Percentiles rank a stretch among this genome's conserved stretches.
Evolutionary conservation across 257 asterid genomes (phyloP).

Genomic region (Misopates orontium): DNA sequence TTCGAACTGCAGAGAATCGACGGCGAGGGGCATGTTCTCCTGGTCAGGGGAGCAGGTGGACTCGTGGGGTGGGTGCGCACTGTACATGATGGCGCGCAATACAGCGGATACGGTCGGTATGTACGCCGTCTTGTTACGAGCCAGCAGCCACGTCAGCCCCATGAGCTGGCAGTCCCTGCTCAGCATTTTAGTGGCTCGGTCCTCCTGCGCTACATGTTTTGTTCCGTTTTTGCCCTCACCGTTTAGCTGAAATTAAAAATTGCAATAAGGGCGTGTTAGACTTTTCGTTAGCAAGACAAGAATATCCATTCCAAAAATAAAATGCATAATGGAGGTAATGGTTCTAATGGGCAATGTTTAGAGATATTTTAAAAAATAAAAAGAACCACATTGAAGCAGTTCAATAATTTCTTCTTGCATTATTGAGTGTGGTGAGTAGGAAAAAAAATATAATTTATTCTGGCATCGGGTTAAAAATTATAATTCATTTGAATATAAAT

Average conservation of each 20-base stretch:
- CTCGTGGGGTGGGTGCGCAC: constrained; percentile 80
- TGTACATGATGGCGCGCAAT: constrained; percentile 91
- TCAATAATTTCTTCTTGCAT: too few relatives aligned
- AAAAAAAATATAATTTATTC: too few relatives aligned
- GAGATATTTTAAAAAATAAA: too few relatives aligned
- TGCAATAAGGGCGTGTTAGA: constrained; percentile 22
- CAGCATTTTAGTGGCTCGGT: constrained; percentile 72
- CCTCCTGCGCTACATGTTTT: constrained; percentile 28
- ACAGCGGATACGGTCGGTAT: constrained; percentile 99
- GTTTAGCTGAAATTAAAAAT: constrained; percentile 47
- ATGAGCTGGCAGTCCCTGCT: constrained; percentile 84
- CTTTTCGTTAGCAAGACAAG: neutral
- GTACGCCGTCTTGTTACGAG: constrained; percentile 95
- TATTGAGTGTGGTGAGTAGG: too few relatives aligned
- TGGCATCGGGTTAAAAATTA: too few relatives aligned
- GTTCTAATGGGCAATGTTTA: neutral
- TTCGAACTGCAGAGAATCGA: constrained; percentile 81
- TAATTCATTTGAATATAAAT: too few relatives aligned
- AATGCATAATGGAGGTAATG: neutral
- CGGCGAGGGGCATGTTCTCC: constrained; percentile 99
- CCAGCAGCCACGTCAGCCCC: constrained; percentile 99
- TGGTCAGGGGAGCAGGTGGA: constrained; percentile 96
- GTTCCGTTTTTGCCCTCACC: constrained; percentile 73
- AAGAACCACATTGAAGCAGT: neutral
- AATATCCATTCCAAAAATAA: too few relatives aligned